These are phyloP conservation scores for Epichloe uncinata DNA, from an alignment of 2,329 filamentous ascomycete species.

Conservation along the genomic window DNA sequence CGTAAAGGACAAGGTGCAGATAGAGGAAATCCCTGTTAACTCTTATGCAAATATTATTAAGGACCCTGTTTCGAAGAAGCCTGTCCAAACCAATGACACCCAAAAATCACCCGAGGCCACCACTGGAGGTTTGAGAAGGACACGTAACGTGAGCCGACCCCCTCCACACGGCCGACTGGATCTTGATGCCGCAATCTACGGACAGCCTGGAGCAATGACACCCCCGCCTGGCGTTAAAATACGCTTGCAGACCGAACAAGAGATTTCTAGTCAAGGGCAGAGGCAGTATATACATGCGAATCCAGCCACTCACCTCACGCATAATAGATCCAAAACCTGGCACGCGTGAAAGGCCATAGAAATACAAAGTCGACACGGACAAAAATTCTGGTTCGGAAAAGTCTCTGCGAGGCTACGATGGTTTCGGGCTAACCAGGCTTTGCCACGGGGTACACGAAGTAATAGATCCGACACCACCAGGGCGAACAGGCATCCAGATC, in stretches of 20 bases:
- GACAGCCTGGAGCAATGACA: slow-evolving; percentile 13
- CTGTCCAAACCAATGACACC: not conserved
- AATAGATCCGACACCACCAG: too few relatives aligned
- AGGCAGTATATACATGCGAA: slow-evolving; percentile 34
- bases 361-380: slow-evolving; percentile 32
- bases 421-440: slow-evolving; percentile 12
- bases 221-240: slow-evolving; percentile 12
- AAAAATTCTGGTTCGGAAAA: slow-evolving; percentile 39
- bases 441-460: not conserved
- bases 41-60: not conserved
- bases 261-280: slow-evolving; percentile 10
- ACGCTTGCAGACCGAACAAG: not conserved
- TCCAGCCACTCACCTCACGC: slow-evolving; percentile 35
- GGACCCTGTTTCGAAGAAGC: not conserved
- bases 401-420: slow-evolving; percentile 25
- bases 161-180: slow-evolving; percentile 10
- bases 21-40: not conserved
- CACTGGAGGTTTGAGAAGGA: not conserved
- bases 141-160: not conserved
- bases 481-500: slow-evolving; percentile 8
- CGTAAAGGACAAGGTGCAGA: not conserved
- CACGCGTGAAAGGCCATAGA: slow-evolving; percentile 33
- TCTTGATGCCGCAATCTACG: slow-evolving; percentile 28
- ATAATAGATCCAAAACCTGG: slow-evolving; percentile 32
- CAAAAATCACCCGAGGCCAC: not conserved